phyloP scores from a whole-genome alignment of 2,329 filamentous ascomycete genomes.

The Epichloe glyceriae region DNA sequence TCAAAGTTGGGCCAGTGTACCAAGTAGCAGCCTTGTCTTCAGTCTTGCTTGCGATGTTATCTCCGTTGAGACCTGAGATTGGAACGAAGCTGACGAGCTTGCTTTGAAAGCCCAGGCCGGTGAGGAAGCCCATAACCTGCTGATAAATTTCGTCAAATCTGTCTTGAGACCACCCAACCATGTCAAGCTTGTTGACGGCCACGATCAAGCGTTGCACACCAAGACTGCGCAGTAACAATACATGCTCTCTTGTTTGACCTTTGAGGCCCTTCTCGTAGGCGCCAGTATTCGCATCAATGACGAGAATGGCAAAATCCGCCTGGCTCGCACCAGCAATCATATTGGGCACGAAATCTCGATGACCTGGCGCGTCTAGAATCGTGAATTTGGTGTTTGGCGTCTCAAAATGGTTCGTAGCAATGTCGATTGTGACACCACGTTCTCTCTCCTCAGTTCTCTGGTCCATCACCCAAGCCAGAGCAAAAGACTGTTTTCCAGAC shows the following conservation, averaged over 20 bases:
- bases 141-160: slow-evolving; percentile 76
- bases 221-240: slow-evolving; percentile 77
- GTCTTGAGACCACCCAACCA: slow-evolving; percentile 66
- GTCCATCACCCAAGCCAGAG: slow-evolving; percentile 93
- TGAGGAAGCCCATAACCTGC: slow-evolving; percentile 73
- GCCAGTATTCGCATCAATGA: slow-evolving; percentile 81
- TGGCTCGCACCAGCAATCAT: slow-evolving; percentile 97
- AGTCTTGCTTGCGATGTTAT: slow-evolving; percentile 60
- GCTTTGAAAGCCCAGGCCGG: slow-evolving; percentile 64
- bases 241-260: slow-evolving; percentile 90
- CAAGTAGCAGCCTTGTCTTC: slow-evolving; percentile 49
- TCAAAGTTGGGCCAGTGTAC: slow-evolving; percentile 68
- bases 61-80: slow-evolving; percentile 76
- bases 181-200: slow-evolving; percentile 91
- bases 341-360: slow-evolving; percentile 92
- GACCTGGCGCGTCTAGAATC: slow-evolving; percentile 88
- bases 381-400: slow-evolving; percentile 81
- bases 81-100: slow-evolving; percentile 81
- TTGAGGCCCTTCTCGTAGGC: slow-evolving; percentile 89
- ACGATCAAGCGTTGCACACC: slow-evolving; percentile 81
- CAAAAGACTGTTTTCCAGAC: slow-evolving; percentile 90
- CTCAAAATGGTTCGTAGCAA: slow-evolving; percentile 88
- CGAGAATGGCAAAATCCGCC: slow-evolving; percentile 88
- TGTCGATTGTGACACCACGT: slow-evolving; percentile 90
- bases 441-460: slow-evolving; percentile 79